phyloP scores from a whole-genome alignment of 352 stramenopile species.

The Pythium brassicae region DNA sequence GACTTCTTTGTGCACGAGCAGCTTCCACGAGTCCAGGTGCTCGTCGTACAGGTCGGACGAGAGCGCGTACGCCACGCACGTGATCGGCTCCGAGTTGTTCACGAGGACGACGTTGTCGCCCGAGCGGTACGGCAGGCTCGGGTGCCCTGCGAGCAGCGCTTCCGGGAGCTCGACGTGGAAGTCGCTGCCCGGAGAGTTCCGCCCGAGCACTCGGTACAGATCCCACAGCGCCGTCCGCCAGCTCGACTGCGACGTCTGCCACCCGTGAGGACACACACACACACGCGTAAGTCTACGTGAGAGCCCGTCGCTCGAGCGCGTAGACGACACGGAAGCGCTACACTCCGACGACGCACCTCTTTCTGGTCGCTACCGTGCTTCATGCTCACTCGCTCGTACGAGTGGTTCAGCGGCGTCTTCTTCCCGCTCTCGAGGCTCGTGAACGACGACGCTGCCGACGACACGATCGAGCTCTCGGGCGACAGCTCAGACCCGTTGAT shows the following conservation, averaged over 20 bases:
- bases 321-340: too few species aligned
- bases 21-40: constrained; percentile 60
- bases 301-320: too few species aligned
- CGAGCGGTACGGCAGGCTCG: constrained; percentile 85
- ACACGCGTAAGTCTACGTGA: neutral
- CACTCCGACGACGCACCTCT: constrained; percentile 49
- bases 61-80: constrained; percentile 94
- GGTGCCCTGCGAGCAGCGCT: constrained; percentile 71
- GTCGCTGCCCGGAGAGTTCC: constrained; percentile 56
- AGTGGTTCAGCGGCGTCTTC: constrained; percentile 7
- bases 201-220: constrained; percentile 58
- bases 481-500: constrained; percentile 27
- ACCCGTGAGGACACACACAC: neutral
- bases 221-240: constrained; percentile 72
- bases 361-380: constrained; percentile 16
- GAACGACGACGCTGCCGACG: constrained; percentile 23
- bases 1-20: constrained; percentile 45
- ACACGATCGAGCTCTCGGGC: constrained; percentile 20
- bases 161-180: constrained; percentile 71
- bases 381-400: constrained; percentile 8
- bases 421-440: constrained; percentile 13
- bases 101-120: constrained; percentile 90
- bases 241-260: constrained; percentile 20
- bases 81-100: constrained; percentile 91
- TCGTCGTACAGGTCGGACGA: constrained; percentile 88